phyloP scores from a whole-genome alignment of 805 yeast genomes.

The Naumovozyma castellii region DNA sequence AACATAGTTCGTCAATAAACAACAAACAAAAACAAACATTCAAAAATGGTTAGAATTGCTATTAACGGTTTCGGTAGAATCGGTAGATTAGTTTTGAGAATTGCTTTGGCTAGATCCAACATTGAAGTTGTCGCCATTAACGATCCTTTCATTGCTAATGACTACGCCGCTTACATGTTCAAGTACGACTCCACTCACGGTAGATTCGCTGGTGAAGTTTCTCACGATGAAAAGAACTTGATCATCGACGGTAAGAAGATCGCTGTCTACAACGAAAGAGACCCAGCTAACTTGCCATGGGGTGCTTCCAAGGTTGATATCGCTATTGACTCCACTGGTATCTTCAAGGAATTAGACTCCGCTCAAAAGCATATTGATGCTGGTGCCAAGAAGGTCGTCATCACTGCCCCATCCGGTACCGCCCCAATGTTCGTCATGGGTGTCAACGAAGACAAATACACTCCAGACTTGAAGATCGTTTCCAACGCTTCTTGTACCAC shows the following conservation, averaged over 20 bases:
- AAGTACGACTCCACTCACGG: conserved; percentile 70
- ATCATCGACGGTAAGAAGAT: conserved; percentile 44
- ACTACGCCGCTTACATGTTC: conserved; percentile 67
- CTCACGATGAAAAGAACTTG: conserved; percentile 42
- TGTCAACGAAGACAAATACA: conserved; percentile 54
- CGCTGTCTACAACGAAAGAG: conserved; percentile 52
- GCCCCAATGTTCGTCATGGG: conserved; percentile 70
- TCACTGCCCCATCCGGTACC: conserved; percentile 63
- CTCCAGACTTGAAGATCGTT: conserved; percentile 43
- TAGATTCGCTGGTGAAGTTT: conserved; percentile 48
- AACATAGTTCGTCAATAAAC: conserved; percentile 8
- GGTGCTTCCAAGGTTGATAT: conserved; percentile 51
- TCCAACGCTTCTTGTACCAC: conserved; percentile 71
- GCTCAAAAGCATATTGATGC: conserved; percentile 62
- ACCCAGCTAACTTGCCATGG: conserved; percentile 63
- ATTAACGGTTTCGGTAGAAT: conserved; percentile 70
- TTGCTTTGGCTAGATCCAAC: conserved; percentile 43
- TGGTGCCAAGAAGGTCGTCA: conserved; percentile 66
- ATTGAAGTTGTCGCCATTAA: conserved; percentile 57
- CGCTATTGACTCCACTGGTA: conserved; percentile 66
- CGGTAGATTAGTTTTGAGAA: conserved; percentile 60
- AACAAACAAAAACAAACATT: conserved; percentile 2
- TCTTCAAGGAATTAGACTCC: conserved; percentile 55
- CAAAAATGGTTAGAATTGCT: conserved; percentile 36
- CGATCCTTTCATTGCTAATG: conserved; percentile 60